Evolutionary conservation across 495 filamentous ascomycete species (phyloP).

Genomic region (Aspergillus incahuasiensis): DNA sequence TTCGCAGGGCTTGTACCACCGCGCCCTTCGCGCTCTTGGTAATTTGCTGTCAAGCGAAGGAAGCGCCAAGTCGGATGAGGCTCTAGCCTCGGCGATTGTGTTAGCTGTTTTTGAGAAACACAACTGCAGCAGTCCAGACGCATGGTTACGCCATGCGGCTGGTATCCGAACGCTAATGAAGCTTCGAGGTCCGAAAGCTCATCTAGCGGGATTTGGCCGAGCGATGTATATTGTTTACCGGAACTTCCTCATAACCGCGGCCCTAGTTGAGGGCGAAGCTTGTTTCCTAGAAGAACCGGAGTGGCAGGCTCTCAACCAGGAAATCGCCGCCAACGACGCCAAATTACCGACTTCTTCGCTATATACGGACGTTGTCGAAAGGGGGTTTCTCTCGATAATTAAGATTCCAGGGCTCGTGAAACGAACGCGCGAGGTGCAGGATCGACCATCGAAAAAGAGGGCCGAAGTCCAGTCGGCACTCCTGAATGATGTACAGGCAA

Average conservation of each 20-base stretch:
- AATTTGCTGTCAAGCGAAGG: constrained; percentile 12
- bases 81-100: constrained; percentile 24
- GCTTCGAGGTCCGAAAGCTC: constrained; percentile 28
- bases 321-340: constrained; percentile 27
- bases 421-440: constrained; percentile 17
- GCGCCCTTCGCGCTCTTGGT: constrained; percentile 21
- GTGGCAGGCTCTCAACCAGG: constrained; percentile 29
- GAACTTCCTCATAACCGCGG: constrained; percentile 27
- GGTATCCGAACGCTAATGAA: constrained; percentile 33
- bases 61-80: constrained; percentile 27
- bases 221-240: constrained; percentile 32
- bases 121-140: constrained; percentile 25
- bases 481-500: constrained; percentile 20
- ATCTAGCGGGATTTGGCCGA: constrained; percentile 30
- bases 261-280: constrained; percentile 22
- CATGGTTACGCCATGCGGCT: constrained; percentile 34
- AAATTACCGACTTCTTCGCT: constrained; percentile 27
- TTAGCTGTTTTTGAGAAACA: constrained; percentile 34
- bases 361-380: constrained; percentile 28
- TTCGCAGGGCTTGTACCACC: constrained; percentile 21
- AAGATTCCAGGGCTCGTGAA: constrained; percentile 28
- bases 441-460: neutral
- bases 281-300: constrained; percentile 34
- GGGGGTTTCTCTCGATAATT: constrained; percentile 24
- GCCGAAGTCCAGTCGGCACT: constrained; percentile 7